Base-by-base conservation (phyloP, 371 early-diverging fungal species). In the Rhizopus sp. region DNA sequence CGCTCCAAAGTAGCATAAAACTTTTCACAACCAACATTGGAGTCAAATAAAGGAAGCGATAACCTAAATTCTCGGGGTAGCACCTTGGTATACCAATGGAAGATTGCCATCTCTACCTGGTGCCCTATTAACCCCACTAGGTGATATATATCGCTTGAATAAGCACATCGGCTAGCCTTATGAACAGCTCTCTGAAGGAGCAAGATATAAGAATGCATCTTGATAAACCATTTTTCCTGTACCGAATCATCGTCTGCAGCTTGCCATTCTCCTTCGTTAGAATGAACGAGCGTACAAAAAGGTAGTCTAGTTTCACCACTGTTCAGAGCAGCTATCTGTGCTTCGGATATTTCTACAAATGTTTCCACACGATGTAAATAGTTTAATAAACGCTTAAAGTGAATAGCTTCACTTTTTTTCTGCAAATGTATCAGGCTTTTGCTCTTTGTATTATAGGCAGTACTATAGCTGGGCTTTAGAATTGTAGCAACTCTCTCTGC, bases 51-150 rank as follows among this genome's bases (percentile, higher is more conserved):
- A 0, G 70, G 78, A 5, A 70, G 34, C 0, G 69, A 62, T 4
- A 78, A 39, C 15, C 62, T 63, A 31, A 65, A 69, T 8, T 67
- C 60, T 3, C 53, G 17, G 0, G 72, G 75, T 9, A 75, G 49
- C 5, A 66, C 23, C 29, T 68, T 42, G 17, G 57, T 42, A 44
- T 77, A 77, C 78, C 78, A 78, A 45, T 61, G 55, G 5, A 68
- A 69, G 58, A 72, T 72, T 3, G 66, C 57, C 70, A 72, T 70
- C 42, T 76, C 77, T 6, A 73, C 59, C 45, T 62, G 60, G 35
- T 76, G 73, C 5, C 69, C 67, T 32, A 76, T 63, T 9, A 64
- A 42, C 0, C 62, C 69, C 1, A 72, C 53, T 16, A 69, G 45
- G 8, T 50, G 58, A 7, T 54, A 46, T 1, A 69, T 29, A 50